phyloP scores from a whole-genome alignment of 1,284 basidiomycete species.

The Flammula alnicola region DNA sequence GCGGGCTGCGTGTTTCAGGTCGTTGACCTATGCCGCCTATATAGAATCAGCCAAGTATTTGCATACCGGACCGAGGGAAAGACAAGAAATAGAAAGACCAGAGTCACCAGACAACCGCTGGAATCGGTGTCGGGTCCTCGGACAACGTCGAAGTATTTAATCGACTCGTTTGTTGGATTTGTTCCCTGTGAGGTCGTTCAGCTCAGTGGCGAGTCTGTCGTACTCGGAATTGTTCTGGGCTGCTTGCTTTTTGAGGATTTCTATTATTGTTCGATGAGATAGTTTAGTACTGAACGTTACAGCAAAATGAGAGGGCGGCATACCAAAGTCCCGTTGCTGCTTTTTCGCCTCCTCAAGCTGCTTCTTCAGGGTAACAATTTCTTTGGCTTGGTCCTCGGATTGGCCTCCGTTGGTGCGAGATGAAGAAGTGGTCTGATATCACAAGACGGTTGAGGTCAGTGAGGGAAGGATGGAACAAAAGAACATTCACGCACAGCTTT shows the following conservation, averaged over 20 bases:
- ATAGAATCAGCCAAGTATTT: too few relatives aligned
- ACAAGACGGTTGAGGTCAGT: not conserved
- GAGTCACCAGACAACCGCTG: too few relatives aligned
- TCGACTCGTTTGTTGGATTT: conserved; percentile 42
- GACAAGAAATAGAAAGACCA: too few relatives aligned
- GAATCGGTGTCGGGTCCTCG: too few relatives aligned
- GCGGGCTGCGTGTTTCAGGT: too few relatives aligned
- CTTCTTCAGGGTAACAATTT: conserved; percentile 71
- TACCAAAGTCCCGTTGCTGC: conserved; percentile 56
- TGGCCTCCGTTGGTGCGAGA: conserved; percentile 36
- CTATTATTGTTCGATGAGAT: conserved; percentile 38
- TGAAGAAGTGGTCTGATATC: conserved; percentile 39
- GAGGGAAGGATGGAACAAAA: conserved; percentile 1
- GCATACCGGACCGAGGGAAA: too few relatives aligned
- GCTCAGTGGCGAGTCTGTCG: conserved; percentile 78
- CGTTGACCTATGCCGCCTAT: too few relatives aligned
- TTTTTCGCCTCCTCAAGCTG: conserved; percentile 43
- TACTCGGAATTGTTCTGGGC: conserved; percentile 79
- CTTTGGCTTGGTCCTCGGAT: conserved; percentile 55
- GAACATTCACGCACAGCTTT: conserved; percentile 52
- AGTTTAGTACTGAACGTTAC: conserved; percentile 1
- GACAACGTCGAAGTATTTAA: too few relatives aligned
- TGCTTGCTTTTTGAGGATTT: conserved; percentile 85
- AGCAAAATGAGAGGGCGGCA: not conserved
- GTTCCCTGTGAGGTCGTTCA: conserved; percentile 70